Evolutionary conservation across 495 filamentous ascomycete species (phyloP), one percentile per base, ranked within the genome.

Genomic region (Amniculicola lignicola): DNA sequence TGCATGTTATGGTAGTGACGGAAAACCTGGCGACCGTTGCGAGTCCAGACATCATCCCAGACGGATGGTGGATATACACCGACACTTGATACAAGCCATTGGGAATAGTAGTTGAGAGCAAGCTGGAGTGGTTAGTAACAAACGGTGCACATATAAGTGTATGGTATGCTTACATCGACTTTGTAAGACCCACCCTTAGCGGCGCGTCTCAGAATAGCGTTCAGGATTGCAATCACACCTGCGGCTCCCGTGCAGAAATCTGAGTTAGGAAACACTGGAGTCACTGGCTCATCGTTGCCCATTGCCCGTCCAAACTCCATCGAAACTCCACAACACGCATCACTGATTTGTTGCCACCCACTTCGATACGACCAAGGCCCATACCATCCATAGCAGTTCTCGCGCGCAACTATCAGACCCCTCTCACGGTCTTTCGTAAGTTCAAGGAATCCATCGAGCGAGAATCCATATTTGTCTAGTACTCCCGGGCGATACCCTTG

Each of bases 341-440:
- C 79, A 53, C 71, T 75, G 54, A 82, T 77, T 65, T 80, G 77
- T 65, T 81, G 78, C 77, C 78, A 82, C 3, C 78, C 78, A 41
- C 69, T 74, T 9, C 80, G 69, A 27, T 76, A 62, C 27, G 50
- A 54, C 77, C 73, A 80, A 10, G 77, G 76, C 2, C 80, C 80
- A 45, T 77, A 61, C 74, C 76, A 81, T 5, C 79, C 80, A 58
- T 80, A 80, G 61, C 77, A 82, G 54, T 83, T 80, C 65, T 82
- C 79, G 6, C 76, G 70, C 6, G 72, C 74, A 37, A 78, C 72
- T 11, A 83, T 68, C 38, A 80, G 71, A 5, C 79, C 79, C 5
- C 66, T 58, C 0, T 64, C 69, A 10, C 77, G 68, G 29, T 74
- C 64, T 51, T 68, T 73, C 0, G 69, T 74, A 23, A 82, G 45